phyloP scores from a whole-genome alignment of 257 asterid species.

The Perilla frutescens region DNA sequence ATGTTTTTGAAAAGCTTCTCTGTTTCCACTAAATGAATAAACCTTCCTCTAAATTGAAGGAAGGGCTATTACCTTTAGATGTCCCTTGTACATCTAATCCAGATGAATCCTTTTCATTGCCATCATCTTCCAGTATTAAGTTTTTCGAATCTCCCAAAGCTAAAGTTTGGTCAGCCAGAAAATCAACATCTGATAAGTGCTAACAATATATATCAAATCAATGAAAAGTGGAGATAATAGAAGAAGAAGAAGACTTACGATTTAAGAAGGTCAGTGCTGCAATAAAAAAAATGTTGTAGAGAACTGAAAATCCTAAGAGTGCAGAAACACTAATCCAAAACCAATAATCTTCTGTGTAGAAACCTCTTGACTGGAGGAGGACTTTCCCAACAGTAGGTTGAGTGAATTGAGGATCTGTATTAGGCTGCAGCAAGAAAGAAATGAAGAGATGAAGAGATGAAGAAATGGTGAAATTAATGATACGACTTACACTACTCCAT shows the following conservation, averaged over 20 bases:
- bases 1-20: not conserved
- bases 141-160: conserved; percentile 47
- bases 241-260: conserved; percentile 38
- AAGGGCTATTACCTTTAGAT: conserved; percentile 37
- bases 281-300: conserved; percentile 51
- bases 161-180: conserved; percentile 27
- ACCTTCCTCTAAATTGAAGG: not conserved
- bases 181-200: not conserved
- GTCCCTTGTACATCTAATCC: not conserved
- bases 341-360: conserved; percentile 49
- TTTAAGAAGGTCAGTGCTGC: conserved; percentile 57
- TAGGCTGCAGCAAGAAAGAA: conserved; percentile 48
- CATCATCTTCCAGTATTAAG: conserved; percentile 35
- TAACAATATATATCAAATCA: not conserved
- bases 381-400: conserved; percentile 61
- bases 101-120: conserved; percentile 26
- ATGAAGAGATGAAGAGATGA: not conserved
- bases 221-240: not conserved
- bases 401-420: conserved; percentile 47
- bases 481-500: conserved; percentile 55
- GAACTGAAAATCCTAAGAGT: conserved; percentile 53
- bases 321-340: conserved; percentile 58
- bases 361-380: conserved; percentile 56
- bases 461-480: conserved; percentile 11
- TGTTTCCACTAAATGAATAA: not conserved